Conservation (phyloP, 441 rosid genomes). For the Gossypium gossypioides region DNA sequence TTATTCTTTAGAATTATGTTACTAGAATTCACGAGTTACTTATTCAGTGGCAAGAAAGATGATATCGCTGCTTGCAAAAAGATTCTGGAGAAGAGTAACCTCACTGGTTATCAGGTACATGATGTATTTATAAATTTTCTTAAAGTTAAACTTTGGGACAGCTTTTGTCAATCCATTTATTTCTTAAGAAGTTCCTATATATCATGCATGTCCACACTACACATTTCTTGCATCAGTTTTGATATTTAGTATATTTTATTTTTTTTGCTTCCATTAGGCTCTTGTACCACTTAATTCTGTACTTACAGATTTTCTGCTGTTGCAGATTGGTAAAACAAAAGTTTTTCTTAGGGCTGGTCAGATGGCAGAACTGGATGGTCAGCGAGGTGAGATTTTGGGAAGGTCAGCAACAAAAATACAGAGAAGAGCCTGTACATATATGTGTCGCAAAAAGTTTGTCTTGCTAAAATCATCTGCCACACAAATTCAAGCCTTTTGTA, state of each 20-base stretch:
- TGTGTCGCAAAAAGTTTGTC: constrained; percentile 44
- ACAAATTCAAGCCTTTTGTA: constrained; percentile 55
- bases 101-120: constrained; percentile 80
- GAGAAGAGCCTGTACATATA: constrained; percentile 54
- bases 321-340: constrained; percentile 84
- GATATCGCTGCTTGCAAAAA: constrained; percentile 63
- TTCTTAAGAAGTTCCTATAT: constrained; percentile 1
- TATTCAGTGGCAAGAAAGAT: constrained; percentile 33
- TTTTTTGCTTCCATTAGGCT: neutral
- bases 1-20: constrained; percentile 3
- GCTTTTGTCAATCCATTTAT: constrained; percentile 5
- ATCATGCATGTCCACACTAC: neutral
- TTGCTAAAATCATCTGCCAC: constrained; percentile 47
- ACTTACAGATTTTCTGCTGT: constrained; percentile 16
- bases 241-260: neutral
- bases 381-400: constrained; percentile 63
- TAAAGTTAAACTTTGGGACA: neutral
- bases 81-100: constrained; percentile 64
- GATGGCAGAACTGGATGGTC: constrained; percentile 93
- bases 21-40: constrained; percentile 9
- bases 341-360: constrained; percentile 96
- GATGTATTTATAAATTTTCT: constrained; percentile 4
- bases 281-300: neutral
- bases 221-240: neutral
- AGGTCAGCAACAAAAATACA: constrained; percentile 63